These are phyloP conservation scores for Penicillium lividum DNA, from an alignment of 495 filamentous ascomycete genomes.

Conservation along the genomic window DNA sequence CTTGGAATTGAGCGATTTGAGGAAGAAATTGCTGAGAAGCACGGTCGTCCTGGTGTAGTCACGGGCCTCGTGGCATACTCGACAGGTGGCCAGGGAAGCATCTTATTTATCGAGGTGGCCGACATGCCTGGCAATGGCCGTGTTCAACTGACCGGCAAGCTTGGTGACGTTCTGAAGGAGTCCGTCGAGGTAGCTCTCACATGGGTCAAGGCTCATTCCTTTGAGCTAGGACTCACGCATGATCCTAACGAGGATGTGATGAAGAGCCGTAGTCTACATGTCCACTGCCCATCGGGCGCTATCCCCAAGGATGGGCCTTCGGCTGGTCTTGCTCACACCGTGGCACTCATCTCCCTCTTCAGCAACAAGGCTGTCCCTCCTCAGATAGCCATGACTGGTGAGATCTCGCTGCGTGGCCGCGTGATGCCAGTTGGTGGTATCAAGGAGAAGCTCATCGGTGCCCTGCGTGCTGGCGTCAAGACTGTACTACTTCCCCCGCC, in stretches of 20 bases:
- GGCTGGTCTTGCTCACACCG: constrained; percentile 89
- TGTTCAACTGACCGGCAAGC: constrained; percentile 95
- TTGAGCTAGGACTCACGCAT: constrained; percentile 79
- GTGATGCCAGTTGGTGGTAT: constrained; percentile 93
- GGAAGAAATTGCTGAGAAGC: constrained; percentile 91
- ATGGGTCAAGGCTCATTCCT: constrained; percentile 97
- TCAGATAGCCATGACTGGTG: constrained; percentile 95
- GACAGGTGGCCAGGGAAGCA: constrained; percentile 89
- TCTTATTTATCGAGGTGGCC: constrained; percentile 97
- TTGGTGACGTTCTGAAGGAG: constrained; percentile 98
- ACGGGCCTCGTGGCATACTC: constrained; percentile 97
- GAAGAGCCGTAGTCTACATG: constrained; percentile 91
- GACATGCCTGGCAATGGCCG: constrained; percentile 94
- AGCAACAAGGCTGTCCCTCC: constrained; percentile 85
- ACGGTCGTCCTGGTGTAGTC: constrained; percentile 86
- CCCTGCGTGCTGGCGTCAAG: constrained; percentile 89
- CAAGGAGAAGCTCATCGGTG: constrained; percentile 98
- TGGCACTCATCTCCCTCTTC: constrained; percentile 91
- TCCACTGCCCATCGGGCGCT: constrained; percentile 93
- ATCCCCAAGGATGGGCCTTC: constrained; percentile 92
- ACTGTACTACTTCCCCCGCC: constrained; percentile 84
- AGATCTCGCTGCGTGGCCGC: constrained; percentile 84
- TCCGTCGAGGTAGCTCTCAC: constrained; percentile 92
- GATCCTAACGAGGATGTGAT: constrained; percentile 89
- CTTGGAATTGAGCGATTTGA: constrained; percentile 93